Conservation (phyloP, 148 eudicot genomes). For the Oxyria digyna region DNA sequence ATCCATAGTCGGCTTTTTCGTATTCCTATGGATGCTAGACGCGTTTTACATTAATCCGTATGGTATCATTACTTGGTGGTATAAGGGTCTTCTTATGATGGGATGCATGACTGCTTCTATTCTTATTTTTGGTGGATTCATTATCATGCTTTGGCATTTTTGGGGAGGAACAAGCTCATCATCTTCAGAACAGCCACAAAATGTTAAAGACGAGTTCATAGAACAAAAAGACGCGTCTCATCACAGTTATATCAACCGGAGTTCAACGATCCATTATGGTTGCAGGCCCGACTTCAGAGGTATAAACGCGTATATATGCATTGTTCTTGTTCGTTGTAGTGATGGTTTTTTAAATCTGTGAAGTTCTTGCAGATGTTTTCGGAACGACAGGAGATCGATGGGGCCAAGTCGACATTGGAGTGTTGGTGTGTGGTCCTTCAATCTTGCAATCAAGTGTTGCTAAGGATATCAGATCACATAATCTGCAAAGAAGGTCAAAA, state of each 20-base stretch:
- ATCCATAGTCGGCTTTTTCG: conserved; percentile 50
- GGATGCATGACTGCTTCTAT: conserved; percentile 65
- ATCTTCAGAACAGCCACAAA: neutral
- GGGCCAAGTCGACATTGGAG: conserved; percentile 4
- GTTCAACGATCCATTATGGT: conserved; percentile 7
- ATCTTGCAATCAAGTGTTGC: conserved; percentile 6
- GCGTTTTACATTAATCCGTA: conserved; percentile 47
- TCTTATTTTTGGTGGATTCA: conserved; percentile 56
- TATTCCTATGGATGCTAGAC: conserved; percentile 39
- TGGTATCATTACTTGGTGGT: conserved; percentile 47
- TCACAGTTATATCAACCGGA: neutral
- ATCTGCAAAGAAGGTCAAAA: neutral
- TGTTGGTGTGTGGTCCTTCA: conserved; percentile 6
- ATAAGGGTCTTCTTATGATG: conserved; percentile 70
- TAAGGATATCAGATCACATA: conserved; percentile 9
- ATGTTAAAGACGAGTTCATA: neutral
- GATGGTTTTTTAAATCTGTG: neutral
- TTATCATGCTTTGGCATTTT: conserved; percentile 55
- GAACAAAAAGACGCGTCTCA: neutral
- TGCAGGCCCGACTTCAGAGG: conserved; percentile 10
- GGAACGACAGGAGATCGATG: neutral
- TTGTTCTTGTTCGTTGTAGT: neutral
- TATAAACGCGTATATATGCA: too few relatives aligned
- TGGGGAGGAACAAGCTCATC: conserved; percentile 33
- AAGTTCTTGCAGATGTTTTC: neutral